These are phyloP conservation scores for Sporobolomyces roseus DNA, from an alignment of 768 basidiomycete species.

Conservation along the genomic window DNA sequence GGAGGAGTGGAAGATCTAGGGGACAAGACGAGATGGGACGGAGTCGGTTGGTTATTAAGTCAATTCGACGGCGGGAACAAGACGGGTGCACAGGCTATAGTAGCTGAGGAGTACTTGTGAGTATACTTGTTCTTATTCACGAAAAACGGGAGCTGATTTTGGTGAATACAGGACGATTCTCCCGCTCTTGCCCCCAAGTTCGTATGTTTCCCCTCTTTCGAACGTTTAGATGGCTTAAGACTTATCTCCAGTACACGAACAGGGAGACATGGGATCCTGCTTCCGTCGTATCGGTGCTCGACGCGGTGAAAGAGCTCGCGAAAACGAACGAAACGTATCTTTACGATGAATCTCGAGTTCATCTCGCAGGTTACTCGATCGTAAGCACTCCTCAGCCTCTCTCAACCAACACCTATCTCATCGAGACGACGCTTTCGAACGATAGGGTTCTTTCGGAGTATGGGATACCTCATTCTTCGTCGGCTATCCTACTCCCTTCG, in stretches of 20 bases:
- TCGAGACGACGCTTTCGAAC: too few relatives aligned
- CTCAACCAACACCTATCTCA: not conserved
- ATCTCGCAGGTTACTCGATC: slow-evolving; percentile 1
- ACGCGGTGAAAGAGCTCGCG: not conserved
- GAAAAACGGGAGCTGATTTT: not conserved
- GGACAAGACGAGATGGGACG: not conserved
- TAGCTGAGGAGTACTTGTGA: slow-evolving; percentile 4
- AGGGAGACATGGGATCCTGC: slow-evolving; percentile 1
- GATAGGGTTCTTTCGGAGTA: not conserved
- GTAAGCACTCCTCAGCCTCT: not conserved
- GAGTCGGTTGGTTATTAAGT: not conserved
- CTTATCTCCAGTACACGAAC: not conserved
- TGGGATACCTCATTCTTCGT: not conserved
- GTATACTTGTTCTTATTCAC: not conserved
- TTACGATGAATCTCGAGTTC: not conserved
- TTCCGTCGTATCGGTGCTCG: not conserved
- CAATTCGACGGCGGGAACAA: not conserved
- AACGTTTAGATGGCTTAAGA: not conserved
- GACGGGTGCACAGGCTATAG: not conserved
- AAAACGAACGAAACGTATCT: not conserved
- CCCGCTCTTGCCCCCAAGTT: not conserved
- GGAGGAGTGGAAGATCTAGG: not conserved
- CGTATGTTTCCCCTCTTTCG: not conserved
- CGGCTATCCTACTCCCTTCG: not conserved
- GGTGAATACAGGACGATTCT: not conserved